phyloP scores from a whole-genome alignment of 805 yeast genomes.

The Saccharomycopsis capsularis region DNA sequence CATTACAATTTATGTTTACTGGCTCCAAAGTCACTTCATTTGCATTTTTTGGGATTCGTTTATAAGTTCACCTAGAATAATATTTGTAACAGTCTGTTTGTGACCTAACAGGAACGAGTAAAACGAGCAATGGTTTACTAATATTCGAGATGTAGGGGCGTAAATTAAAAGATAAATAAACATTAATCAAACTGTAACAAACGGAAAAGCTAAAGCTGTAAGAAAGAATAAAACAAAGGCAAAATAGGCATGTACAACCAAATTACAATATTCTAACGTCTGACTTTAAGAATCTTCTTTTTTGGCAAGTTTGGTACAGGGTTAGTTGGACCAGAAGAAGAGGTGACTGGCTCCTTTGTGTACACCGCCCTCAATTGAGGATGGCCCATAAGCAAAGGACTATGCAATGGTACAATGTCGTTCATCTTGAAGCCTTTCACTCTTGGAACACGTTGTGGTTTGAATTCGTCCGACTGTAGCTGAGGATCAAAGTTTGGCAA shows the following conservation, averaged over 20 bases:
- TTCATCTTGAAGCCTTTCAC: conserved; percentile 88
- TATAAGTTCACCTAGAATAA: too few species aligned
- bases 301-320: conserved; percentile 40
- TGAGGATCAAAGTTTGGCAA: conserved; percentile 40
- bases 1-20: too few species aligned
- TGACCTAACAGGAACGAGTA: too few species aligned
- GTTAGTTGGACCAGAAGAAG: conserved; percentile 26
- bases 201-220: too few species aligned
- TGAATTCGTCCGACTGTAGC: conserved; percentile 35
- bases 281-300: conserved; percentile 55
- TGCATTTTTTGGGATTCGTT: too few species aligned
- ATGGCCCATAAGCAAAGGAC: conserved; percentile 71
- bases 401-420: conserved; percentile 80
- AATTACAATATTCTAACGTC: conserved; percentile 41
- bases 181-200: too few species aligned
- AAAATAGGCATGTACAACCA: background rate
- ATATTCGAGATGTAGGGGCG: too few species aligned
- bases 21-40: too few species aligned
- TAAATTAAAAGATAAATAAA: too few species aligned
- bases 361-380: conserved; percentile 73
- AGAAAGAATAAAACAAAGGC: too few species aligned
- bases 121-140: too few species aligned
- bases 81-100: too few species aligned
- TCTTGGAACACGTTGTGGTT: conserved; percentile 55
- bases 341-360: conserved; percentile 43